phyloP scores from a whole-genome alignment of 176 grass and related monocot species.

The Oryza coarctata region DNA sequence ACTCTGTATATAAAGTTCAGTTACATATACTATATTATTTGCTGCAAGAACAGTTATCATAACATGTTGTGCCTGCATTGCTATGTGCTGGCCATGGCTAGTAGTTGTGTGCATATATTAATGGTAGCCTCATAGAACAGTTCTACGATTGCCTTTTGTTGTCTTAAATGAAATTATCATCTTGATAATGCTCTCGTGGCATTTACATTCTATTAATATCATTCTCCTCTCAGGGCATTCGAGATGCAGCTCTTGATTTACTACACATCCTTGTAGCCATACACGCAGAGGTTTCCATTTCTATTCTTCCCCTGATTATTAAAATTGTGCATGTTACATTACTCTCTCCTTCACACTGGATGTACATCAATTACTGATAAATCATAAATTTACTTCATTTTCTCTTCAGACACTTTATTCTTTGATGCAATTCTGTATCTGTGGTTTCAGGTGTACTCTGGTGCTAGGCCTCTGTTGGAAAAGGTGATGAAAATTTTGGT shows the following conservation, averaged over 20 bases:
- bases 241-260: slow-evolving; percentile 93
- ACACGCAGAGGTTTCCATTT: slow-evolving; percentile 81
- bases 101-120: neutral
- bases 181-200: neutral
- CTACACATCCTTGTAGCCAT: slow-evolving; percentile 94
- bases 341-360: slow-evolving; percentile 27
- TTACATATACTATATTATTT: slow-evolving; percentile 28
- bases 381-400: slow-evolving; percentile 15
- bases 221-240: slow-evolving; percentile 80
- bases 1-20: neutral
- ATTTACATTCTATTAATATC: slow-evolving; percentile 19
- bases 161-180: slow-evolving; percentile 5
- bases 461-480: slow-evolving; percentile 90
- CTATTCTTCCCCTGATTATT: slow-evolving; percentile 33
- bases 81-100: neutral
- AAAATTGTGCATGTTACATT: slow-evolving; percentile 17
- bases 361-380: neutral
- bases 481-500: slow-evolving; percentile 86
- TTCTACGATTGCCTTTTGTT: neutral
- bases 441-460: slow-evolving; percentile 70
- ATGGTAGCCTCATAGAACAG: neutral
- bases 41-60: slow-evolving; percentile 15
- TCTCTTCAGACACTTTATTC: neutral
- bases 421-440: slow-evolving; percentile 8
- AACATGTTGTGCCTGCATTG: neutral